Evolutionary conservation across 495 filamentous ascomycete species (phyloP).

Genomic region (Durotheca rogersii): DNA sequence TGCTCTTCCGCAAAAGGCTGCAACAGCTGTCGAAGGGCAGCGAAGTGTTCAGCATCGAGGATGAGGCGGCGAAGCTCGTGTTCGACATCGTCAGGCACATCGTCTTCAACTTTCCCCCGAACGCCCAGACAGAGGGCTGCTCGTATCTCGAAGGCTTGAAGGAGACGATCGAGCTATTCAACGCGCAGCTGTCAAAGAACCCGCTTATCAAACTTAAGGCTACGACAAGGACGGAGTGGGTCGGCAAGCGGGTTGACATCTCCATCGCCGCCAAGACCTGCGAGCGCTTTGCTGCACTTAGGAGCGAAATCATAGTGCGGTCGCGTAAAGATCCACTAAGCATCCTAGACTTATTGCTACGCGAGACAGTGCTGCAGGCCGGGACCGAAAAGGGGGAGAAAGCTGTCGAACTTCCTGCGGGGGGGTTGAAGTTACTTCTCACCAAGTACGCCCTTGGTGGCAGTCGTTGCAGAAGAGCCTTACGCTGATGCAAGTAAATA

Average conservation of each 20-base stretch:
- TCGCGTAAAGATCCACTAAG: constrained; percentile 18
- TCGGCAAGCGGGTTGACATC: constrained; percentile 5
- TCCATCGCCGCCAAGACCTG: not conserved
- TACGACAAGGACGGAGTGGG: not conserved
- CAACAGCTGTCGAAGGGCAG: constrained; percentile 1
- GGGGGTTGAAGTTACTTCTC: constrained; percentile 5
- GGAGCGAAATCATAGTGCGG: constrained; percentile 14
- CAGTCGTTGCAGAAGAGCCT: not conserved
- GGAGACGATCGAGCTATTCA: not conserved
- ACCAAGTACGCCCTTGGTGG: constrained; percentile 5
- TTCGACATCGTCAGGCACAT: constrained; percentile 24
- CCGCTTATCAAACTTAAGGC: not conserved
- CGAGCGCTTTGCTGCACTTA: constrained; percentile 7
- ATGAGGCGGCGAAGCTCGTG: constrained; percentile 2
- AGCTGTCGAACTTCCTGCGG: constrained; percentile 4
- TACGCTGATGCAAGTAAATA: not conserved
- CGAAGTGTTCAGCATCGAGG: constrained; percentile 6
- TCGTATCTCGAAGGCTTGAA: constrained; percentile 1
- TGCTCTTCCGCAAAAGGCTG: constrained; percentile 15
- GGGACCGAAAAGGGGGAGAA: not conserved
- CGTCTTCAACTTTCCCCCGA: constrained; percentile 16
- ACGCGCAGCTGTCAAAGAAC: constrained; percentile 6
- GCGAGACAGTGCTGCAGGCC: constrained; percentile 9
- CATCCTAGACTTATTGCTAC: constrained; percentile 28
- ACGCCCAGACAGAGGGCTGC: constrained; percentile 5